Percentiles rank a stretch among this genome's conserved stretches.
Conservation (phyloP, 1,139 yeast species). For the Blastobotrys apis region DNA sequence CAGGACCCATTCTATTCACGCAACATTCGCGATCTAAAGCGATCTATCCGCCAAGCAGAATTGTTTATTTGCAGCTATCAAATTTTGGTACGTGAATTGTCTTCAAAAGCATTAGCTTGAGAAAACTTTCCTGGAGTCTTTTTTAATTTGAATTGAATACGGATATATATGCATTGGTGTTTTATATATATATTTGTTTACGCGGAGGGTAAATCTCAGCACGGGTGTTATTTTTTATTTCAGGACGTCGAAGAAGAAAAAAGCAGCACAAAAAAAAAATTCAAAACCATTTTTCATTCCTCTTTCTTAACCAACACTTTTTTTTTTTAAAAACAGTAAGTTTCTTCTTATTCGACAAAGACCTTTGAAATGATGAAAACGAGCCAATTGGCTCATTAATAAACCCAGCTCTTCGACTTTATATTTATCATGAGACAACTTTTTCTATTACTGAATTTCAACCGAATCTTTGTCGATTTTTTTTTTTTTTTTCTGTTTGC, state of each 20-base stretch:
- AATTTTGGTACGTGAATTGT: slow-evolving; percentile 12
- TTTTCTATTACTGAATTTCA: no score
- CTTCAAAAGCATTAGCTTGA: not conserved
- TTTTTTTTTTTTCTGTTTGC: not conserved
- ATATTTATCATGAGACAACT: slow-evolving; percentile 29
- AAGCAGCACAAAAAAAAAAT: no score
- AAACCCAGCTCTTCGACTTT: slow-evolving; percentile 36
- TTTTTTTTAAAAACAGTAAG: no score
- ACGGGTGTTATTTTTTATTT: no score
- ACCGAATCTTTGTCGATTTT: slow-evolving; percentile 1
- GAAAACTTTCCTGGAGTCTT: not conserved
- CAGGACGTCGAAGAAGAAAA: no score
- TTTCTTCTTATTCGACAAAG: no score
- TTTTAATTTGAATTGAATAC: not conserved
- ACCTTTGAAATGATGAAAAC: slow-evolving; percentile 29
- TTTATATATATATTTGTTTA: not conserved
- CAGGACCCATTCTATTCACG: slow-evolving; percentile 9
- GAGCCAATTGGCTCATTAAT: slow-evolving; percentile 27
- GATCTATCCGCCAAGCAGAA: slow-evolving; percentile 14
- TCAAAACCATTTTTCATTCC: not conserved
- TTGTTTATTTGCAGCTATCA: slow-evolving; percentile 16
- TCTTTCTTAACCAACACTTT: not conserved
- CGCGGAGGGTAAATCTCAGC: slow-evolving; percentile 3
- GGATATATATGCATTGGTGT: not conserved
- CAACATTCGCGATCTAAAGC: slow-evolving; percentile 8